phyloP scores from a whole-genome alignment of 352 stramenopile genomes.

The Saprolegnia parasitica region DNA sequence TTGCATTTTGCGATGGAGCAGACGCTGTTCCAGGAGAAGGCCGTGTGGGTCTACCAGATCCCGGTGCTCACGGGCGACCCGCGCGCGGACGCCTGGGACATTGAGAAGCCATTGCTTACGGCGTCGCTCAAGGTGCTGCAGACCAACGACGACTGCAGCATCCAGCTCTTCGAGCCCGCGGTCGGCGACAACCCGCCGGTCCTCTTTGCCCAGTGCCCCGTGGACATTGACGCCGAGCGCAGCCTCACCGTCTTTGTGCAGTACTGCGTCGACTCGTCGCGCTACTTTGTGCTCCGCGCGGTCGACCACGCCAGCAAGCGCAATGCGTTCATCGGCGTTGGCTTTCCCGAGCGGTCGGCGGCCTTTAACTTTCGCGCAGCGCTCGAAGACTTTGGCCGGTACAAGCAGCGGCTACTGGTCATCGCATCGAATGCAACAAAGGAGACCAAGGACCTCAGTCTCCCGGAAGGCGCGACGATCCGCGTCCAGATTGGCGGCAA shows the following conservation, averaged over 20 bases:
- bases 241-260: slow-evolving; percentile 73
- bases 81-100: slow-evolving; percentile 76
- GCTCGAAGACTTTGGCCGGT: slow-evolving; percentile 81
- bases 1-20: slow-evolving; percentile 42
- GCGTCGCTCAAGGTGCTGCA: slow-evolving; percentile 64
- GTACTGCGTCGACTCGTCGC: slow-evolving; percentile 82
- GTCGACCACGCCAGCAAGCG: slow-evolving; percentile 69
- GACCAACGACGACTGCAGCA: slow-evolving; percentile 60
- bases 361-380: slow-evolving; percentile 86
- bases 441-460: slow-evolving; percentile 51
- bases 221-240: slow-evolving; percentile 61
- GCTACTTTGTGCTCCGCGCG: slow-evolving; percentile 84
- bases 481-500: slow-evolving; percentile 53
- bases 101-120: slow-evolving; percentile 75
- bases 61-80: slow-evolving; percentile 67
- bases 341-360: slow-evolving; percentile 64
- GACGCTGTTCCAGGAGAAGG: slow-evolving; percentile 62
- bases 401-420: slow-evolving; percentile 55
- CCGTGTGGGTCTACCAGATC: slow-evolving; percentile 86
- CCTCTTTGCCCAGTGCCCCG: slow-evolving; percentile 74
- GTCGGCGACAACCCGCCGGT: not conserved
- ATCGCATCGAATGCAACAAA: slow-evolving; percentile 33
- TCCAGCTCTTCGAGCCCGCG: slow-evolving; percentile 74
- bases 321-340: slow-evolving; percentile 71
- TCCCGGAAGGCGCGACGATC: slow-evolving; percentile 67